Evolutionary conservation across 305 asterid species (phyloP).

Genomic region (Fraxinus baroniana): DNA sequence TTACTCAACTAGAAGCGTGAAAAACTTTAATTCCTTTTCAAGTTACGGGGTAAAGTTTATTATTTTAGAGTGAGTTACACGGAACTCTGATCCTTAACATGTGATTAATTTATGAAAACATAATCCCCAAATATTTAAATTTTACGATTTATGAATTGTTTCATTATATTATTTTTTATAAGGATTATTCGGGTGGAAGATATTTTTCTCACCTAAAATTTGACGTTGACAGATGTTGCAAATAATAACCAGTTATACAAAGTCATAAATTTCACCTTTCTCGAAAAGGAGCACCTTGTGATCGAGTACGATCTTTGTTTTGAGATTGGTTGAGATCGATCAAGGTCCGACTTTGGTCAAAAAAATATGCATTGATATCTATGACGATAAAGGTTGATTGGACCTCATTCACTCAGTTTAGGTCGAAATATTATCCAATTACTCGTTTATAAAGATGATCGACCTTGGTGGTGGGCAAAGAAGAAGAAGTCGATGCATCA

Average conservation of each 20-base stretch:
- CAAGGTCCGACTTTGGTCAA: neutral
- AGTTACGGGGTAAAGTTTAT: neutral
- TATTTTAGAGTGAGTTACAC: neutral
- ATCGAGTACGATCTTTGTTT: too few species aligned
- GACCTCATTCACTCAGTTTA: neutral
- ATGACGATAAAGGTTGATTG: neutral
- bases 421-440: neutral
- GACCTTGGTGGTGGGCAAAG: neutral
- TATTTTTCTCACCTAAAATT: neutral
- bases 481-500: neutral
- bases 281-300: neutral
- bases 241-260: neutral
- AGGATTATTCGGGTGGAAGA: neutral
- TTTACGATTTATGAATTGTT: neutral
- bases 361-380: neutral
- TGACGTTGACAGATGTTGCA: neutral
- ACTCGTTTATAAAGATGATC: neutral
- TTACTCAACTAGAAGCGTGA: neutral
- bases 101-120: neutral
- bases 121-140: neutral
- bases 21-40: neutral
- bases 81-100: neutral
- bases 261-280: neutral
- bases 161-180: neutral
- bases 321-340: neutral